Base-by-base conservation (phyloP, 192 early-diverging fungal species). In the Spizellomyces punctatus region DNA sequence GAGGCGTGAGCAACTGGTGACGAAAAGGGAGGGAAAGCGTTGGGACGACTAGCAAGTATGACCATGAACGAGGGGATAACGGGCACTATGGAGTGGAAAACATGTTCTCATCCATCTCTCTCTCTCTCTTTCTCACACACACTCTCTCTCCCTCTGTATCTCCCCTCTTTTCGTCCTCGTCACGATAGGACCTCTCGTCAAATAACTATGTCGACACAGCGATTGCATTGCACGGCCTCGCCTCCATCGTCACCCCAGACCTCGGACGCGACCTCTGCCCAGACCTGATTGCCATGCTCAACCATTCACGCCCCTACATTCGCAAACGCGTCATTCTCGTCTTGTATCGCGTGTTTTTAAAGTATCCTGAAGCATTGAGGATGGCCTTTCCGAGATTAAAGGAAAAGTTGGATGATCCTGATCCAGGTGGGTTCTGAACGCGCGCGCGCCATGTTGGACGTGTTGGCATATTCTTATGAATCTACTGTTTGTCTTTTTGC, bases 281-380 rank as follows among this genome's bases (percentile, higher is more conserved):
- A 19, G 98, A 98, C 72, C 79, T 95, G 62, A 70, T 92, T 56
- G 85, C 90, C 16, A 93, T 95, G 88, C 78, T 96, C 69, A 94
- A 92, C 43, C 96, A 96, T 70, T 93, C 94, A n/a, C 86, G 91
- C 4, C 92, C 95, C 1, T 95, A 96, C 72, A 92, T 98, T 19
- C 90, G 95, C 54, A 98, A 98, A 72, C 89, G 94, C 68, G 95
- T 94, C 1, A 84, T 96, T 1, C 81, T 97, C 54, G 89, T 91
- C 4, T 81, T 97, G 41, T 98, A 96, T 80, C 91, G 90, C 58
- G 86, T 96, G 5, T 94, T 96, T 59, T 79, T 94, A 44, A 92
- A 93, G 79, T 94, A 93, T 64, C 95, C 96, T 0, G 95, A 98
- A 57, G 94, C 92, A 6, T 75, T 98, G 45, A 9, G 63, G 9